phyloP scores from a whole-genome alignment of 768 basidiomycete species.

The Auricularia sp. region DNA sequence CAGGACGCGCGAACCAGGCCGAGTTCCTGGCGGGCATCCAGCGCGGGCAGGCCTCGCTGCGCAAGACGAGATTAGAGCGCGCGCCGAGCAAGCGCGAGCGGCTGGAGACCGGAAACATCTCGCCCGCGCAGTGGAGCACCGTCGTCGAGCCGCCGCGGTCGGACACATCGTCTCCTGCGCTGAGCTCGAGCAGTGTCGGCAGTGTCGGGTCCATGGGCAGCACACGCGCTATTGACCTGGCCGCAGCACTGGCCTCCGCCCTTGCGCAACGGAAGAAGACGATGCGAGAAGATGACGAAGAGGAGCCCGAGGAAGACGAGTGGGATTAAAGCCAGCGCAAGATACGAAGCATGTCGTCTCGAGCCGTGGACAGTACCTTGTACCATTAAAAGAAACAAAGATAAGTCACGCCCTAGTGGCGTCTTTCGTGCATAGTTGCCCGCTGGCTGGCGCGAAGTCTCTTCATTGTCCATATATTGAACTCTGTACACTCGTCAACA shows the following conservation, averaged over 20 bases:
- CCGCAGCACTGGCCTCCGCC: neutral
- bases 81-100: neutral
- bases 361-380: no score
- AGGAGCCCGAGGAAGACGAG: neutral
- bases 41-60: neutral
- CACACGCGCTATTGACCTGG: neutral
- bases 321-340: neutral
- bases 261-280: neutral
- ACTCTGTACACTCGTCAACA: neutral
- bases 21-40: neutral
- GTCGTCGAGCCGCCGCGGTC: neutral
- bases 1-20: neutral
- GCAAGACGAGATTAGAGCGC: neutral
- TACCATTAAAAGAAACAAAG: no score
- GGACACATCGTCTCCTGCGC: neutral
- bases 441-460: no score
- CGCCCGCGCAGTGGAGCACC: neutral
- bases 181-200: neutral
- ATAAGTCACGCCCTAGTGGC: neutral
- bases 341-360: no score
- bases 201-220: neutral
- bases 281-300: neutral
- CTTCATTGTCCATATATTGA: neutral
- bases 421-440: slow-evolving; percentile 1
- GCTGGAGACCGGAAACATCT: neutral